These are phyloP conservation scores for Dothidotthia symphoricarpi DNA, from an alignment of 2,329 filamentous ascomycete genomes.

Conservation along the genomic window DNA sequence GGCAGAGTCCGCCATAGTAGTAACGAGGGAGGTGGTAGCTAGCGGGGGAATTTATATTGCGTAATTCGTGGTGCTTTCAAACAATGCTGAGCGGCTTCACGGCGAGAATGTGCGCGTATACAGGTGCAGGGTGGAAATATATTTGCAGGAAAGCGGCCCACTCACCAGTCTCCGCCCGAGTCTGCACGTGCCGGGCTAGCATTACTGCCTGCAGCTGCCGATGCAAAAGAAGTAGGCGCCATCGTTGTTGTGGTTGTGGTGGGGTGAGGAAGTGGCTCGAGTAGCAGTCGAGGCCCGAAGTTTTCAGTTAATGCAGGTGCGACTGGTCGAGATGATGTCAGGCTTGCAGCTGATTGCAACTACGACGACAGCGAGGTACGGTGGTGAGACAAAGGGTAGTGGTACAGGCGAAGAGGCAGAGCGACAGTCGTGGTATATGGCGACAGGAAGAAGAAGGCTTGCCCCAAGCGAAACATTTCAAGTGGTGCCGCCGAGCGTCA, in stretches of 20 bases:
- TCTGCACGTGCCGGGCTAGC: slow-evolving; percentile 45
- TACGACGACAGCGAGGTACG: slow-evolving; percentile 12
- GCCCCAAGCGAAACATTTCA: slow-evolving; percentile 9
- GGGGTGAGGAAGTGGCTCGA: slow-evolving; percentile 17
- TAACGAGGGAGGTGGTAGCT: slow-evolving; percentile 9
- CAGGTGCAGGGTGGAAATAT: slow-evolving; percentile 10
- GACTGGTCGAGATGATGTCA: slow-evolving; percentile 17
- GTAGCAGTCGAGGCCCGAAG: slow-evolving; percentile 26
- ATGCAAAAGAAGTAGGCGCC: slow-evolving; percentile 53
- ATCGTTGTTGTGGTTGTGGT: slow-evolving; percentile 38
- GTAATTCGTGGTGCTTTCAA: slow-evolving; percentile 11
- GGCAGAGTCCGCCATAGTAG: slow-evolving; percentile 6
- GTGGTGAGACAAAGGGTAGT: slow-evolving; percentile 12
- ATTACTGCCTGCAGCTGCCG: slow-evolving; percentile 49
- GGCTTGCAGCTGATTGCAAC: slow-evolving; percentile 20
- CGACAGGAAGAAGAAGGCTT: slow-evolving; percentile 10
- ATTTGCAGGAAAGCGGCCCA: slow-evolving; percentile 12
- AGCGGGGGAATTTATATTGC: slow-evolving; percentile 6
- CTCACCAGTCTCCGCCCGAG: slow-evolving; percentile 49
- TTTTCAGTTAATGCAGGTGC: slow-evolving; percentile 27
- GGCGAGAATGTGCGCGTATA: slow-evolving; percentile 3
- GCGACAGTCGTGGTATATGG: slow-evolving; percentile 11
- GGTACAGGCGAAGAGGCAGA: slow-evolving; percentile 19
- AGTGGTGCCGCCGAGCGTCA: not conserved
- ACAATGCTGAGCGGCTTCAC: slow-evolving; percentile 14